A percentile compares a stretch with the other conserved stretches of the same genome.
Evolutionary conservation across 106 monocot species (phyloP).

Genomic region (Apostasia shenzhenica): DNA sequence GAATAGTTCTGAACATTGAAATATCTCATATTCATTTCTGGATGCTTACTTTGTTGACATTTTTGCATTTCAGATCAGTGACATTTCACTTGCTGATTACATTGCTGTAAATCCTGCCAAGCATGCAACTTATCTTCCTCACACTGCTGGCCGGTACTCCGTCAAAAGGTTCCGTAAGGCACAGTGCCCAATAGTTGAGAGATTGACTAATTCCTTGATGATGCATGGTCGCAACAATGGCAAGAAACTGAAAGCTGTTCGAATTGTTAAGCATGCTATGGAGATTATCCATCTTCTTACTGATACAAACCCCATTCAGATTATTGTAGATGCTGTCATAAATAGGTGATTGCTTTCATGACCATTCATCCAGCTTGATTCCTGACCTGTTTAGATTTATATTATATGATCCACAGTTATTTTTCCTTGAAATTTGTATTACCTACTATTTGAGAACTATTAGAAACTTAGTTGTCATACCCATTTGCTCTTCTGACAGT

Average conservation of each 20-base stretch:
- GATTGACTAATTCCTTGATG: constrained; percentile 65
- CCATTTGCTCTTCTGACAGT: not conserved
- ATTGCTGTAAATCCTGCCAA: constrained; percentile 32
- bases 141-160: constrained; percentile 60
- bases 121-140: constrained; percentile 52
- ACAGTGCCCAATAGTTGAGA: constrained; percentile 55
- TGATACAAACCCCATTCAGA: constrained; percentile 49
- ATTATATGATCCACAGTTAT: too few species aligned
- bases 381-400: too few species aligned
- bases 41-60: too few species aligned
- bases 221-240: constrained; percentile 74
- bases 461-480: not conserved
- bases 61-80: constrained; percentile 28
- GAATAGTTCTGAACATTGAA: too few species aligned
- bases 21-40: too few species aligned
- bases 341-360: constrained; percentile 21
- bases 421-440: too few species aligned
- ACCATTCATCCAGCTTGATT: not conserved
- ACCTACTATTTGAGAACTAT: not conserved
- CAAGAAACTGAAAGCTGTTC: constrained; percentile 53
- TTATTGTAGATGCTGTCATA: constrained; percentile 47
- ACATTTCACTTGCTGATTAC: constrained; percentile 46
- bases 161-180: constrained; percentile 50
- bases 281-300: constrained; percentile 60
- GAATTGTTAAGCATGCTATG: constrained; percentile 56